Base-by-base conservation (phyloP, 78 protist species). In the Speleostelium caveatum region DNA sequence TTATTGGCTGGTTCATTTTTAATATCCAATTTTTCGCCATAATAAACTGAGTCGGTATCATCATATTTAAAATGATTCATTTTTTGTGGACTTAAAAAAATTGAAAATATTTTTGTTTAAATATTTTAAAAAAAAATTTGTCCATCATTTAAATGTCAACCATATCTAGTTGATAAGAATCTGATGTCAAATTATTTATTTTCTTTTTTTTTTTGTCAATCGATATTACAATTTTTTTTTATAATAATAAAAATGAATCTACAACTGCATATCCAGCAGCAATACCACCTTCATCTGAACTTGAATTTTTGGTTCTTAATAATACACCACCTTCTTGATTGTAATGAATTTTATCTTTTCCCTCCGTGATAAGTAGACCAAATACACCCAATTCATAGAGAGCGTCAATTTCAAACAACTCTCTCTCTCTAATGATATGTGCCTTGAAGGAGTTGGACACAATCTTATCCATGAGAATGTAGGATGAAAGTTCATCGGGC, bases 391-490 rank as follows among this genome's bases (percentile, higher is more conserved):
- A 35, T 86, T 95, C 97, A 56, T 74, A 63, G 28, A 93, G 78
- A 22, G 73, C 79, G 1, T 79, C 87, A 33, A 60, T 61, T 39
- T 75, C 86, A 22, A 62, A 21, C 0, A 62, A 3, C 32, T 85
- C 55, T 28, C 79, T 39, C 21, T 75, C 87, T 28, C 80, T 39
- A 19, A 93, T 53, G 0, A 93, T 55, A 41, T 49, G 36, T 3
- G 80, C 59, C 45, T 71, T 69, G 2, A 69, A 69, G 41, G 61
- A 32, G 8, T 69, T 86, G 2, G 98, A 95, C 3, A 38, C 49
- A 36, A 97, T 97, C 21, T 93, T 73, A 62, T 96, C 96, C 99
- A 97, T 97, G 16, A 97, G 78, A 49, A 97, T 97, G 74, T 61
- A 96, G 0, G 75, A 67, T 3, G 72, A 5, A 41, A 53, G 28